phyloP scores from a whole-genome alignment of 305 asterid genomes.

The Stenogyne calaminthoides region DNA sequence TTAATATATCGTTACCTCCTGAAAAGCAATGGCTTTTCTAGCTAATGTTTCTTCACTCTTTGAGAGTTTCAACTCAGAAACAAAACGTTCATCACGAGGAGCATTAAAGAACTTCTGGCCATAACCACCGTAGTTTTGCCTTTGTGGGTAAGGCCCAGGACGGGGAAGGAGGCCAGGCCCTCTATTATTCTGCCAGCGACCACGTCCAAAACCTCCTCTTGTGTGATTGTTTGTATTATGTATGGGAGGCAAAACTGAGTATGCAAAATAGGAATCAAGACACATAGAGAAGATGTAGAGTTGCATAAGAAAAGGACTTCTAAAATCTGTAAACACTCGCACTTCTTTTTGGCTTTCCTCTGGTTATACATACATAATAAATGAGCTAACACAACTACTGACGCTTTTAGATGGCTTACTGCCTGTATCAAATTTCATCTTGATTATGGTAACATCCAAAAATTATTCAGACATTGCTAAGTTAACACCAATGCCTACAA shows the following conservation, averaged over 20 bases:
- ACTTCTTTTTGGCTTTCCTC: conserved; percentile 12
- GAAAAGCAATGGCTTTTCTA: conserved; percentile 74
- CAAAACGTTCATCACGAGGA: conserved; percentile 93
- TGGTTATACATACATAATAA: conserved; percentile 6
- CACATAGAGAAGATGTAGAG: conserved; percentile 2
- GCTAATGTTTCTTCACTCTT: conserved; percentile 96
- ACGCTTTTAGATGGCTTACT: background rate
- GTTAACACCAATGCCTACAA: conserved; percentile 4
- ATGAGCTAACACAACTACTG: background rate
- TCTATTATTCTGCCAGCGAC: conserved; percentile 91
- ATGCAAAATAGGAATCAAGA: conserved; percentile 31
- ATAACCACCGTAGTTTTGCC: conserved; percentile 68
- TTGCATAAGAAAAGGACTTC: background rate
- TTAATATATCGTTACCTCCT: conserved; percentile 61
- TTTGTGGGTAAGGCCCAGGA: conserved; percentile 86
- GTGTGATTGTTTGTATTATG: conserved; percentile 59
- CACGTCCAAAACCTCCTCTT: conserved; percentile 87
- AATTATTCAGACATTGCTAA: conserved; percentile 21
- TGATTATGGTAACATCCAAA: background rate
- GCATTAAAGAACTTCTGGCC: conserved; percentile 60
- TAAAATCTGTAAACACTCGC: conserved; percentile 2
- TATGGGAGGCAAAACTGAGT: conserved; percentile 67
- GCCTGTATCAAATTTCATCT: conserved; percentile 3
- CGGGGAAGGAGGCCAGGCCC: conserved; percentile 91
- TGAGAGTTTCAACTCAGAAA: conserved; percentile 84